Evolutionary conservation across 2,329 filamentous ascomycete genomes (phyloP).

Genomic region (Aciculosporium take): DNA sequence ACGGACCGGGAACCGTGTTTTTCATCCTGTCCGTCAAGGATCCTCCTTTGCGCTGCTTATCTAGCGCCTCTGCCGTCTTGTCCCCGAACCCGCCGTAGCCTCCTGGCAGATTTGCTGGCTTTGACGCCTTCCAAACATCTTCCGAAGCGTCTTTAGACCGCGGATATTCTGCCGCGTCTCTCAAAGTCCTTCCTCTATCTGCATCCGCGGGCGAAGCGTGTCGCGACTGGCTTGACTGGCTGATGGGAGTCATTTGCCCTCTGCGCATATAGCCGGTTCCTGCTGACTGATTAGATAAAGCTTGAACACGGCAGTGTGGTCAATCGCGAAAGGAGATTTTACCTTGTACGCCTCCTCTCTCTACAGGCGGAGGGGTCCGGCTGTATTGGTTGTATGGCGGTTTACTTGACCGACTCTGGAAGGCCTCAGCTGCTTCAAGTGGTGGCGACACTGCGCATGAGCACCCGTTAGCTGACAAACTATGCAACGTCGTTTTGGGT

Average conservation of each 20-base stretch:
- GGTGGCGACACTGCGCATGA: conserved; percentile 23
- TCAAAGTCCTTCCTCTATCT: conserved; percentile 27
- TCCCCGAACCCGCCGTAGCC: conserved; percentile 33
- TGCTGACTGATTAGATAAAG: background rate
- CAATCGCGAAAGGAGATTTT: conserved; percentile 12
- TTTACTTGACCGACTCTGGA: conserved; percentile 12
- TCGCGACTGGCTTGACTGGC: conserved; percentile 43
- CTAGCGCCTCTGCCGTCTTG: background rate
- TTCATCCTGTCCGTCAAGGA: conserved; percentile 48
- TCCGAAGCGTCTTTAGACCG: conserved; percentile 14
- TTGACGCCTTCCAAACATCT: background rate
- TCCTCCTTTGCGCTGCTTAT: conserved; percentile 11
- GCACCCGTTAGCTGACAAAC: background rate
- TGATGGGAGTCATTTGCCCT: conserved; percentile 49
- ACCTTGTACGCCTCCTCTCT: conserved; percentile 39
- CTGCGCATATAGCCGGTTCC: conserved; percentile 29
- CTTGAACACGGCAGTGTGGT: background rate
- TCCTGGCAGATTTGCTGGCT: conserved; percentile 20
- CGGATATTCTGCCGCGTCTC: conserved; percentile 31
- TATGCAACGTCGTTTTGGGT: background rate
- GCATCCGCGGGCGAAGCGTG: conserved; percentile 50
- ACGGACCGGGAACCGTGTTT: conserved; percentile 51
- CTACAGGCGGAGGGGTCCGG: conserved; percentile 31
- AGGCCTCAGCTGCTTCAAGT: conserved; percentile 17
- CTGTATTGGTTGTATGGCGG: conserved; percentile 22